Percentiles rank a stretch among this genome's conserved stretches.
These are phyloP conservation scores for Sporothrix humicola DNA, from an alignment of 2,329 filamentous ascomycete genomes.

Conservation along the genomic window DNA sequence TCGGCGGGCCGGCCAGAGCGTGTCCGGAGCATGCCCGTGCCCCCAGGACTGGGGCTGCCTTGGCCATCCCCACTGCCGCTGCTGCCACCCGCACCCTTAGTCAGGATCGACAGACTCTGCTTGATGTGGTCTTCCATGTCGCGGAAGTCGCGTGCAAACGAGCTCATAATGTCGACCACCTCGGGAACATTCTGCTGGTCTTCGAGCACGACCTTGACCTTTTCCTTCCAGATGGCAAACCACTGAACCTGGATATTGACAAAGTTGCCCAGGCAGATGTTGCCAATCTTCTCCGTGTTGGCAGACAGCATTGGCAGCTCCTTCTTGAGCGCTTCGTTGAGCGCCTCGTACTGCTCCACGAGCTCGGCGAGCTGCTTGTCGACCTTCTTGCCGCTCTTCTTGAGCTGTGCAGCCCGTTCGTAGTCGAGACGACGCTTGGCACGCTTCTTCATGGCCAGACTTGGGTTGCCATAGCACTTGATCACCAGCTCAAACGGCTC, in stretches of 20 bases:
- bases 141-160: constrained; percentile 79
- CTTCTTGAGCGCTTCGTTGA: constrained; percentile 92
- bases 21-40: constrained; percentile 50
- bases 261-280: constrained; percentile 81
- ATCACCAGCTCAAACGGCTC: constrained; percentile 60
- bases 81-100: constrained; percentile 68
- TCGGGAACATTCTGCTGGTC: constrained; percentile 67
- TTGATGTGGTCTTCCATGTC: constrained; percentile 75
- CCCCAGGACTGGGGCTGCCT: constrained; percentile 26
- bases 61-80: constrained; percentile 41
- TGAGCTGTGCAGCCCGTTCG: constrained; percentile 77
- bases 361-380: constrained; percentile 85
- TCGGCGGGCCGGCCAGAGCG: constrained; percentile 56
- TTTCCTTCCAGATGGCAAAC: constrained; percentile 83
- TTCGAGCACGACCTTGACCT: constrained; percentile 75
- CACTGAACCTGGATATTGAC: constrained; percentile 83
- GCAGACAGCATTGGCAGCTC: constrained; percentile 85
- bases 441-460: constrained; percentile 90
- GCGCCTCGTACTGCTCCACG: constrained; percentile 85
- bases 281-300: constrained; percentile 82
- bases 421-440: constrained; percentile 92
- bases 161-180: constrained; percentile 72
- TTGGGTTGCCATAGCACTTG: constrained; percentile 73
- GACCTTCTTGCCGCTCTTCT: constrained; percentile 80
- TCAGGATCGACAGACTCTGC: constrained; percentile 73